Evolutionary conservation across 169 alveolate species (phyloP).

Genomic region (Cyclospora cayetanensis): DNA sequence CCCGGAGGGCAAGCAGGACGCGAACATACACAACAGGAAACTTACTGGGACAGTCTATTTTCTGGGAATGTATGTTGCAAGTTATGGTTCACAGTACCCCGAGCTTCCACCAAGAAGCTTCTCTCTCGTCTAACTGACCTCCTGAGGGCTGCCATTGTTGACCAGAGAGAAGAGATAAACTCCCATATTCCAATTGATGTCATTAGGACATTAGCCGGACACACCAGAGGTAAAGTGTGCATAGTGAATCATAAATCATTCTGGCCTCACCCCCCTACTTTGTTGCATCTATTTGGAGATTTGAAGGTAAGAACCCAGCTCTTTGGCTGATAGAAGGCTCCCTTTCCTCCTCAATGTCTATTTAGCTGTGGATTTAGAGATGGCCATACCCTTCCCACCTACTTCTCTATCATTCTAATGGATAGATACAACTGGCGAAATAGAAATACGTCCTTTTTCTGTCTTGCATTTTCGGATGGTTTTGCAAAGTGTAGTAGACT

Average conservation of each 20-base stretch:
- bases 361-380: too few species aligned
- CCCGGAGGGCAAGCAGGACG: background rate
- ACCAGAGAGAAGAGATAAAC: background rate
- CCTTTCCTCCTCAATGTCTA: too few species aligned
- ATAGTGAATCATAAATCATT: background rate
- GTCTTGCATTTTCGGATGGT: too few species aligned
- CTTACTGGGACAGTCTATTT: background rate
- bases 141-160: background rate
- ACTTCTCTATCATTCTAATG: too few species aligned
- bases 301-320: background rate
- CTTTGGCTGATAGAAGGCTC: too few species aligned
- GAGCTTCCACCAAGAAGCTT: background rate
- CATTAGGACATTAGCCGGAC: background rate
- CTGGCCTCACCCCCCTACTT: conserved; percentile 2
- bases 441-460: too few species aligned
- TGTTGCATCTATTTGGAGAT: background rate
- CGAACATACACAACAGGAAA: background rate
- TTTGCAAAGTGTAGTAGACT: too few species aligned
- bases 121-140: background rate
- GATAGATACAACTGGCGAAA: too few species aligned
- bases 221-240: background rate
- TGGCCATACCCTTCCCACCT: too few species aligned
- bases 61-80: background rate
- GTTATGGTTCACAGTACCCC: background rate
- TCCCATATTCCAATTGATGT: background rate